phyloP scores from a whole-genome alignment of 1,139 yeast genomes.

The Protomyces arabidopsidicola region DNA sequence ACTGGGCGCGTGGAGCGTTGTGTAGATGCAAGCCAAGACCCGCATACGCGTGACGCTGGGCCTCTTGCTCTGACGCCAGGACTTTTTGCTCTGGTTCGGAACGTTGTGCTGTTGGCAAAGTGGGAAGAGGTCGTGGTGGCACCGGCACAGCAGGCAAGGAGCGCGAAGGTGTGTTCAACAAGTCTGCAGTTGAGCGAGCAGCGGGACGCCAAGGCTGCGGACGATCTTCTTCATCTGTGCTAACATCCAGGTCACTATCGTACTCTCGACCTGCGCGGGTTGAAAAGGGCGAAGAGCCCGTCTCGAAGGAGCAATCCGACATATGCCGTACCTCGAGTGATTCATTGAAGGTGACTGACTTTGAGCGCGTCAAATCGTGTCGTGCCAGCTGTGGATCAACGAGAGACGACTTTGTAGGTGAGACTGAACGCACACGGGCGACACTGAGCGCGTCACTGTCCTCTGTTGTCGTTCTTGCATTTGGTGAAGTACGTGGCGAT shows the following conservation, averaged over 20 bases:
- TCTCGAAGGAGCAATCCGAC: slow-evolving; percentile 23
- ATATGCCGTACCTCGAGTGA: slow-evolving; percentile 21
- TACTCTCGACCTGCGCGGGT: not conserved
- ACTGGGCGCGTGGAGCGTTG: not conserved
- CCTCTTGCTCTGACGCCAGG: slow-evolving; percentile 18
- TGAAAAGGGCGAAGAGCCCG: slow-evolving; percentile 13
- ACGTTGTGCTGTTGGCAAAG: not conserved
- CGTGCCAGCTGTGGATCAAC: slow-evolving; percentile 4
- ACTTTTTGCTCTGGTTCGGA: slow-evolving; percentile 3
- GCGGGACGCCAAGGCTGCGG: not conserved
- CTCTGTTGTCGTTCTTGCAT: not conserved
- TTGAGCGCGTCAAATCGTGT: slow-evolving; percentile 1
- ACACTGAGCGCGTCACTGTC: not conserved
- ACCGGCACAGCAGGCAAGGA: slow-evolving; percentile 1
- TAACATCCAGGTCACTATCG: not conserved
- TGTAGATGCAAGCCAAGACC: slow-evolving; percentile 20
- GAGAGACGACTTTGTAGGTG: slow-evolving; percentile 14
- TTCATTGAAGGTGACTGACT: slow-evolving; percentile 23
- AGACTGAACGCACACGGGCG: not conserved
- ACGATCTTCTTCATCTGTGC: not conserved
- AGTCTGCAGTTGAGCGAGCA: not conserved
- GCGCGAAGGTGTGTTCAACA: not conserved
- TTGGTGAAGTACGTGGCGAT: slow-evolving; percentile 1
- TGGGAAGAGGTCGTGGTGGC: slow-evolving; percentile 11
- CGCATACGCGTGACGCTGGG: not conserved